Conservation (phyloP, 2,329 filamentous ascomycete species). For the Clonostachys chloroleuca region DNA sequence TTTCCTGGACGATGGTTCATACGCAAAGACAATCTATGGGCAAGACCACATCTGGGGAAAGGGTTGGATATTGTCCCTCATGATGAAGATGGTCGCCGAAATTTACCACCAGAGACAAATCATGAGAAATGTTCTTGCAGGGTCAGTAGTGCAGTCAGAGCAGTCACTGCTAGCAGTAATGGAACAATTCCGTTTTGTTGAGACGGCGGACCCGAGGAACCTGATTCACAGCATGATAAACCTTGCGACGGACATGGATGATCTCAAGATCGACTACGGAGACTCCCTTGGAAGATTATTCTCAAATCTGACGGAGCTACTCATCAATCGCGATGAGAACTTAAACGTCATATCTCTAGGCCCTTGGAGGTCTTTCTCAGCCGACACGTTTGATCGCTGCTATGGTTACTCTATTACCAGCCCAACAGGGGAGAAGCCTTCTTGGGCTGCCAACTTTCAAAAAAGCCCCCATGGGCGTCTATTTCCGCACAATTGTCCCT, state of each 20-base stretch:
- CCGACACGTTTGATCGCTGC: neutral
- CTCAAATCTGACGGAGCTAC: neutral
- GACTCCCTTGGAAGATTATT: neutral
- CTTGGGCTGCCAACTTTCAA: neutral
- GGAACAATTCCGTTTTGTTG: neutral
- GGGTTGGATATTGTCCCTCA: neutral
- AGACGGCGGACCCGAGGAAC: neutral
- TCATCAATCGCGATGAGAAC: neutral
- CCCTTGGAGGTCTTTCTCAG: neutral
- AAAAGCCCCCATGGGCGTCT: neutral
- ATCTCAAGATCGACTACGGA: neutral
- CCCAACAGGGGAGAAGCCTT: neutral
- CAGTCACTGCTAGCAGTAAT: neutral
- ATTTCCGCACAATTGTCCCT: neutral
- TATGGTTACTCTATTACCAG: no score
- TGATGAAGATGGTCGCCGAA: neutral
- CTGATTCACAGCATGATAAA: neutral
- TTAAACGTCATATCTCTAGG: slow-evolving; percentile 1
- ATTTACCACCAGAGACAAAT: neutral
- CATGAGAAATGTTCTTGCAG: neutral
- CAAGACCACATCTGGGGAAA: no score
- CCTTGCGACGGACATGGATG: neutral
- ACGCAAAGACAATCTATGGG: slow-evolving; percentile 1
- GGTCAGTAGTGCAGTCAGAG: neutral
- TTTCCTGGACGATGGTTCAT: neutral